Conservation (phyloP, 108 stramenopile genomes). For the Fistulifera pelliculosa region DNA sequence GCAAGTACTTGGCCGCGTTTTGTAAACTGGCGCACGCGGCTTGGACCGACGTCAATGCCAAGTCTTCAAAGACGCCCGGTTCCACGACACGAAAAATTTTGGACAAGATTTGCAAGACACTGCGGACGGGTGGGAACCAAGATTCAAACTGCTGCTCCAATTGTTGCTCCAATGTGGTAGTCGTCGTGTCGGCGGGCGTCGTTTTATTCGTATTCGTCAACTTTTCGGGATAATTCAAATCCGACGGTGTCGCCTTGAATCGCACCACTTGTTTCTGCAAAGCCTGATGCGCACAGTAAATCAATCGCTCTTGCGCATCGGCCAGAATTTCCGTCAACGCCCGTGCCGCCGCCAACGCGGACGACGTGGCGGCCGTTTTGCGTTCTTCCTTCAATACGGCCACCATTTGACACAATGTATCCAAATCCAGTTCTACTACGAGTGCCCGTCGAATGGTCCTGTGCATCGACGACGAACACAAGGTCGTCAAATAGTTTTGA, state of each 20-base stretch:
- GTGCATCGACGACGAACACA: constrained; percentile 62
- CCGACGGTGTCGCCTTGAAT: constrained; percentile 66
- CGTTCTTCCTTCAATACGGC: constrained; percentile 79
- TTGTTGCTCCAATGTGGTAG: constrained; percentile 52
- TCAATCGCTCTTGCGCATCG: constrained; percentile 86
- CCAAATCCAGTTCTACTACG: constrained; percentile 66
- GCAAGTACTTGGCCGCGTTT: constrained; percentile 64
- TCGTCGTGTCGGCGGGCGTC: background rate
- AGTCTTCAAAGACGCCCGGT: constrained; percentile 86
- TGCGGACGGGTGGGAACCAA: constrained; percentile 90
- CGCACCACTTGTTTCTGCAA: constrained; percentile 74
- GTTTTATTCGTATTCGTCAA: constrained; percentile 15
- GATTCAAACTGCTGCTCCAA: constrained; percentile 73
- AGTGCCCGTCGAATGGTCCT: constrained; percentile 77
- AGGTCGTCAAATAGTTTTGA: constrained; percentile 54
- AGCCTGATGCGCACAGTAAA: constrained; percentile 73
- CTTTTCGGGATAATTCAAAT: constrained; percentile 80
- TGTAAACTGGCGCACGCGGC: constrained; percentile 74
- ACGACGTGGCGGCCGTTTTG: constrained; percentile 57
- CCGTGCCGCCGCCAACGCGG: constrained; percentile 65
- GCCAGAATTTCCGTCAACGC: constrained; percentile 72
- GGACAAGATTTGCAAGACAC: constrained; percentile 73
- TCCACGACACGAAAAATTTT: constrained; percentile 91
- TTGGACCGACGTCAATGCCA: constrained; percentile 73
- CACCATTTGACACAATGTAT: constrained; percentile 80